Evolutionary conservation across 176 grass and related monocot genomes (phyloP).

Genomic region (Pharus latifolius): DNA sequence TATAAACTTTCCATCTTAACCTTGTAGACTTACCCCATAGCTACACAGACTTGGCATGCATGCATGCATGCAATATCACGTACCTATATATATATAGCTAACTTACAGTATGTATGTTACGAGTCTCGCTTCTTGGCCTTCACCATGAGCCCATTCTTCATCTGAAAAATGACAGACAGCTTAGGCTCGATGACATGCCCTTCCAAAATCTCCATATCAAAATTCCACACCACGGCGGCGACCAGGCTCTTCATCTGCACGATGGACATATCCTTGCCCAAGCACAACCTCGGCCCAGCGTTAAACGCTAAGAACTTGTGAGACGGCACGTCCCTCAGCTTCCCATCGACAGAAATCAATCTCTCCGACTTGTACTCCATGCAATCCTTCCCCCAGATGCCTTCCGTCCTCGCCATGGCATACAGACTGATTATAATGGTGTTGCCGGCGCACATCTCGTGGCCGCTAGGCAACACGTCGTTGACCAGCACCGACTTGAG

Average conservation of each 20-base stretch:
- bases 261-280: slow-evolving; percentile 34
- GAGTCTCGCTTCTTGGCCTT: slow-evolving; percentile 6
- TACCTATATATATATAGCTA: too few species aligned
- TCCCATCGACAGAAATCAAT: slow-evolving; percentile 26
- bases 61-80: too few species aligned
- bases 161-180: slow-evolving; percentile 15
- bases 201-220: slow-evolving; percentile 9
- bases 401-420: slow-evolving; percentile 22
- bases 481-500: neutral
- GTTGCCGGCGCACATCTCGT: neutral
- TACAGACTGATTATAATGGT: neutral
- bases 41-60: too few species aligned
- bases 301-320: slow-evolving; percentile 36
- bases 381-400: slow-evolving; percentile 32
- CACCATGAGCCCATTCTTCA: slow-evolving; percentile 24
- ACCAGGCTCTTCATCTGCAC: slow-evolving; percentile 26
- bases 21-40: too few species aligned
- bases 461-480: slow-evolving; percentile 22
- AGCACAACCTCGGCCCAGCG: slow-evolving; percentile 20
- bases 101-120: too few species aligned
- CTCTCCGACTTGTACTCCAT: slow-evolving; percentile 28
- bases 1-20: too few species aligned
- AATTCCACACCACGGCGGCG: slow-evolving; percentile 26
- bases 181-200: slow-evolving; percentile 18
- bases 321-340: slow-evolving; percentile 15